These are phyloP conservation scores for Neltuma alba DNA, from an alignment of 306 rosid genomes.

Conservation along the genomic window DNA sequence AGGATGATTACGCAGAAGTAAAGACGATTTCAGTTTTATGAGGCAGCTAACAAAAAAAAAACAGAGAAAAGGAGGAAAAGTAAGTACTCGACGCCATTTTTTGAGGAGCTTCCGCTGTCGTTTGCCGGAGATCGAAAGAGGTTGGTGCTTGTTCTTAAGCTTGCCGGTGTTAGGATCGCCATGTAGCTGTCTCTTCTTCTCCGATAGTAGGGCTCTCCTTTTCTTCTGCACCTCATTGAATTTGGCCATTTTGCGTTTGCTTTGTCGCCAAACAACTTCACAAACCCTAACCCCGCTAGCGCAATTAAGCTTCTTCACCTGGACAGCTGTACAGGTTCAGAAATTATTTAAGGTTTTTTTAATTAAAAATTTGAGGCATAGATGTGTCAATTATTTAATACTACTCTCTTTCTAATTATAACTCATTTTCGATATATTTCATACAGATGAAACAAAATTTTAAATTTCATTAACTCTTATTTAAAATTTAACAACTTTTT, in stretches of 20 bases:
- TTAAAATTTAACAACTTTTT: too few relatives aligned
- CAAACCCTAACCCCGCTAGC: background rate
- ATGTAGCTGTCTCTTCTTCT: conserved; percentile 67
- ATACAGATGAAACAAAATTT: too few relatives aligned
- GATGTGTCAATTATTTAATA: background rate
- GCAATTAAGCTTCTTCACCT: background rate
- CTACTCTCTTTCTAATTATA: too few relatives aligned
- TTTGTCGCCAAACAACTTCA: background rate
- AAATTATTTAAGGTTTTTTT: background rate
- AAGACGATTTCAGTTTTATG: background rate
- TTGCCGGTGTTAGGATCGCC: conserved; percentile 78
- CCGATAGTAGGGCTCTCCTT: conserved; percentile 68
- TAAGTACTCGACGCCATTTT: conserved; percentile 70
- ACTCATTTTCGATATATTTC: too few relatives aligned
- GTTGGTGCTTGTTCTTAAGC: conserved; percentile 61
- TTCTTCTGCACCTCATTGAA: conserved; percentile 90
- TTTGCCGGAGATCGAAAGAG: conserved; percentile 69
- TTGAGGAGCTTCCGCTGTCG: conserved; percentile 94
- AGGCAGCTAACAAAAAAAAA: background rate
- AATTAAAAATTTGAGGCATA: background rate
- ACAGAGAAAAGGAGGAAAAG: background rate
- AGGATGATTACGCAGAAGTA: background rate
- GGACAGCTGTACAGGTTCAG: background rate
- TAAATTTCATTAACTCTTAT: too few relatives aligned
- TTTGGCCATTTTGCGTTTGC: conserved; percentile 61